phyloP scores from a whole-genome alignment of 1,139 yeast genomes.

The Sugiyamaella xylanicola region DNA sequence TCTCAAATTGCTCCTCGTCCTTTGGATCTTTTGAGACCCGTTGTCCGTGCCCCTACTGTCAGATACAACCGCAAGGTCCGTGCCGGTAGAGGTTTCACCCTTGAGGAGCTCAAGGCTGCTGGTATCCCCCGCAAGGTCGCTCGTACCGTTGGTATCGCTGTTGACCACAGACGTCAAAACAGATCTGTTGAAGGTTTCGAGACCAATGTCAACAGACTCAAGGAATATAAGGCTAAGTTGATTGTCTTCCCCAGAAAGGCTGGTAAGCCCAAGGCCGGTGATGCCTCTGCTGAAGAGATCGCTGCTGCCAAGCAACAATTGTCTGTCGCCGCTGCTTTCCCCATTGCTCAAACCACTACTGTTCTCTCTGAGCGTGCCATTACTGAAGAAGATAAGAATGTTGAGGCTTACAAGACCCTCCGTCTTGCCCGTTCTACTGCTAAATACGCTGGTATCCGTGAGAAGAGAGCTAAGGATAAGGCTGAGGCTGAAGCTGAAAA shows the following conservation, averaged over 20 bases:
- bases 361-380: constrained; percentile 91
- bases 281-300: constrained; percentile 67
- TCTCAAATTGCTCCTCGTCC: constrained; percentile 98
- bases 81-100: constrained; percentile 99
- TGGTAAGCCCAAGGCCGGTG: constrained; percentile 53
- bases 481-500: constrained; percentile 99
- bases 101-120: constrained; percentile 98
- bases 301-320: constrained; percentile 70
- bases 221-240: constrained; percentile 94
- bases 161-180: constrained; percentile 99
- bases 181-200: constrained; percentile 95
- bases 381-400: constrained; percentile 71
- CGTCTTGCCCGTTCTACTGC: constrained; percentile 94
- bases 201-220: constrained; percentile 92
- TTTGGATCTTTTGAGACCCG: constrained; percentile 93
- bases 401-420: constrained; percentile 85
- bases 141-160: constrained; percentile 97
- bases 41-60: constrained; percentile 98
- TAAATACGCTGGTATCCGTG: constrained; percentile 93
- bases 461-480: constrained; percentile 93
- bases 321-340: constrained; percentile 82
- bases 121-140: constrained; percentile 90
- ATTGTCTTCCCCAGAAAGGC: constrained; percentile 92
- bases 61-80: constrained; percentile 99
- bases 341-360: constrained; percentile 75